Base-by-base conservation (phyloP, 352 stramenopile genomes). In the Albugo laibachii region DNA sequence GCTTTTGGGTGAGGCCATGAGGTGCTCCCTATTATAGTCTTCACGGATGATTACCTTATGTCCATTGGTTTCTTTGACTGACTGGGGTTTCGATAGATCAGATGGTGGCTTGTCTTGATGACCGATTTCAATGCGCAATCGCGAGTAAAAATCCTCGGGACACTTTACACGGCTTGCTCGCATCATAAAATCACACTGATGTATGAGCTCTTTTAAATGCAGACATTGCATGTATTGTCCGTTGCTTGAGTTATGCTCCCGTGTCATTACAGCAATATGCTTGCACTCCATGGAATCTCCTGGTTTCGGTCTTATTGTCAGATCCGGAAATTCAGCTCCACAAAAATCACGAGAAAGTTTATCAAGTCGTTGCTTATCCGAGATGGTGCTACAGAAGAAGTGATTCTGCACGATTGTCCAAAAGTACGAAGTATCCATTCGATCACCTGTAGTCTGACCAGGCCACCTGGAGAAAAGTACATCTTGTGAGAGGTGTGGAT, bases 111-210 rank as follows among this genome's bases (percentile, higher is more conserved):
- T 47, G 20, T 35, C 24, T 31, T 34, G 20, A 42, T 67, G 58
- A 10, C 44, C 43, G 14, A 88, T 65, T 43, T 70, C 48, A 21
- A 84, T 52, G 38, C 65, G 56, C 10, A 68, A 64, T 15, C 71
- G 61, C 1, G 60, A 63, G 15, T 66, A 51, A 10, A 67, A 48
- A 40, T 84, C 74, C 15, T 68, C 68, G 5, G 76, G 43, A 41
- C 75, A 89, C 3, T 65, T 69, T 36, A 60, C 67, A 19, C 76
- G 59, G 31, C 77, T 87, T 13, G 61, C 52, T 53, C 74, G 63
- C 67, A 92, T 85, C 49, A 89, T 63, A 24, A 76, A 79, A 48
- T 92, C 79, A 39, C 76, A 88, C 16, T 73, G 75, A 47, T 92
- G 79, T 13, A 73, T 36, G 20, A 72, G 56, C 19, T 68, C 74